Evolutionary conservation across 2,329 filamentous ascomycete genomes (phyloP), one percentile per base, ranked within the genome.

Genomic region (Nectriaceae sp.): DNA sequence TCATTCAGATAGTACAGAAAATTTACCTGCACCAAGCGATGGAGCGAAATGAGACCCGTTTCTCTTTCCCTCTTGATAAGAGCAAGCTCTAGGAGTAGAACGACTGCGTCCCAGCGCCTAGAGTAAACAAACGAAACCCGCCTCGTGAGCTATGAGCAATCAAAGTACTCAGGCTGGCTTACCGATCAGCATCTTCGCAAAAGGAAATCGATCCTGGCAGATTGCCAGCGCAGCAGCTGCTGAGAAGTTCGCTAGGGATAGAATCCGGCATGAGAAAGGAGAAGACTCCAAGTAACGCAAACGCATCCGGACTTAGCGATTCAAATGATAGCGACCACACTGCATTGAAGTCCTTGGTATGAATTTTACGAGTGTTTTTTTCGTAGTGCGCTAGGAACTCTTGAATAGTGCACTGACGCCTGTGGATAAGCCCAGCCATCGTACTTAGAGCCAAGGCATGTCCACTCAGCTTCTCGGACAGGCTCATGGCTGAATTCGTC

Each of bases 361-460:
- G 16, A 21, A 16, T 40, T 38, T n/a, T 20, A 4, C 45, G 33
- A 15, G 37, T 36, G 20, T 47, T 26, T 50, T 44, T 20, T 16
- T 38, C 26, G 24, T 54, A 54, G 4, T 48, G 16, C 13, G 18
- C 16, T 5, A 48, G 11, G 19, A 50, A 49, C 20, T 51, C 48
- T 4, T 21, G 2, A 18, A 55, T 50, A 15, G 44, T 43, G 37
- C 35, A 42, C n/a, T 21, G 24, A n/a, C 38, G 22, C 8, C 39
- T 16, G 19, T 55, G 44, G 20, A 55, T 55, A 18, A 55, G n/a
- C 3, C 53, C 49, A 24, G 44, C 44, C 50, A 49, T 50, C 11
- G 29, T 24, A 3, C 46, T 44, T 3, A 53, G 16, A 13, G 44
- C 47, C 6, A 53, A 21, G 11, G 52, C 49, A 42, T 54, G 48